Evolutionary conservation across 345 rosid genomes (phyloP), one percentile per base, ranked within the genome.

Genomic region (Streptanthus diversifolius): DNA sequence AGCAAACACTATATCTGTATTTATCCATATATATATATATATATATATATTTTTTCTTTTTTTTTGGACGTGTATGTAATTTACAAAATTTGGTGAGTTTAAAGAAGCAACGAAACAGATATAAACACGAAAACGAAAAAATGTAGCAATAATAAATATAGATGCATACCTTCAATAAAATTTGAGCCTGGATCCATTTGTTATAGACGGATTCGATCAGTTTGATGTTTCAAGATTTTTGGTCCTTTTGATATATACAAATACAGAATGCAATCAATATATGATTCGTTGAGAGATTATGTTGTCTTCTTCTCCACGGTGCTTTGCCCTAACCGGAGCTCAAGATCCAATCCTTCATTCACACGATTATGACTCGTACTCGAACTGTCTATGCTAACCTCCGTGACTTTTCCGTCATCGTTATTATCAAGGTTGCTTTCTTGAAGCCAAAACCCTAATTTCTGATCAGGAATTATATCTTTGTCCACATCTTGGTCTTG

Each of bases 291-390:
- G 2, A 19, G 43, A 61, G 24, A 35, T 62, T 63, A 69, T 39
- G 60, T 54, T 45, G 4, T 68, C 74, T 76, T 76, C 75, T 69
- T 62, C 58, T 62, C 66, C 43, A 51, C 39, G 13, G 55, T 27
- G 15, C 72, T 70, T 39, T 77, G 81, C 3, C 81, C 77, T 77
- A 72, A 77, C 53, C 77, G 74, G 19, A 77, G 81, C 60, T 77
- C 81, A 10, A 77, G 77, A 72, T 77, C 81, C 45, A 77, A 52
- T 40, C 56, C 73, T 70, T 63, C 80, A 15, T 6, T 57, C 41
- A 47, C 65, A 12, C 3, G 30, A 49, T 59, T 56, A 58, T 27
- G 49, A 59, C 70, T 77, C 18, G 80, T 71, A 63, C 54, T 54
- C 21, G 72, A 77, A 40, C 72, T 72, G 71, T 71, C 72, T 56